Percentiles rank a stretch among this genome's conserved stretches.
Evolutionary conservation across 805 yeast species (phyloP).

Genomic region (Lachancea waltii): DNA sequence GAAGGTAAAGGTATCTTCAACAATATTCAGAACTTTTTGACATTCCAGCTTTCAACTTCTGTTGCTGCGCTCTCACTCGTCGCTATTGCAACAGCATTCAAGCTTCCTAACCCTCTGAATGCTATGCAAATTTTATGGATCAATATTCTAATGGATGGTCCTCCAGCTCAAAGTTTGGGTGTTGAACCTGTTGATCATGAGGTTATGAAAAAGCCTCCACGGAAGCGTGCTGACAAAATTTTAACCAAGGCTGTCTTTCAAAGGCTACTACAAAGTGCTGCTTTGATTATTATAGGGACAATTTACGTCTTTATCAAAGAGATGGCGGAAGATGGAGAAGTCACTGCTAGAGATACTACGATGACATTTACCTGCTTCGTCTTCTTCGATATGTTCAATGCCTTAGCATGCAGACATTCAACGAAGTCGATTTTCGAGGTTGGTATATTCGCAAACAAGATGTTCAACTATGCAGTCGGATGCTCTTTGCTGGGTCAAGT

Average conservation of each 20-base stretch:
- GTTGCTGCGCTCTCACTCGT: slow-evolving; percentile 90
- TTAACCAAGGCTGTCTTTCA: slow-evolving; percentile 61
- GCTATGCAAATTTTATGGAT: slow-evolving; percentile 99
- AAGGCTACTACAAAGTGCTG: slow-evolving; percentile 71
- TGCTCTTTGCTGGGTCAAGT: slow-evolving; percentile 86
- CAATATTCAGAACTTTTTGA: slow-evolving; percentile 89
- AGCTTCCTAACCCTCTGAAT: slow-evolving; percentile 87
- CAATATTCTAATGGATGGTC: slow-evolving; percentile 97
- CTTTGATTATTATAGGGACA: slow-evolving; percentile 77
- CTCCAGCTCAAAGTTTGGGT: slow-evolving; percentile 96
- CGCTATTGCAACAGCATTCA: slow-evolving; percentile 80
- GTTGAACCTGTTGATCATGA: slow-evolving; percentile 96
- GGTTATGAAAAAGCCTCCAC: slow-evolving; percentile 95
- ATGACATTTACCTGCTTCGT: slow-evolving; percentile 99
- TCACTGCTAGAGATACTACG: slow-evolving; percentile 94
- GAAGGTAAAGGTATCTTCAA: slow-evolving; percentile 97
- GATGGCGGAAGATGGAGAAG: slow-evolving; percentile 68
- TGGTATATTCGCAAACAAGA: slow-evolving; percentile 69
- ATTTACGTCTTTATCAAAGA: slow-evolving; percentile 79
- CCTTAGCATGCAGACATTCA: slow-evolving; percentile 85
- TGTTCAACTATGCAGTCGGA: slow-evolving; percentile 91
- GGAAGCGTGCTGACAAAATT: slow-evolving; percentile 80
- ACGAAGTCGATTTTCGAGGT: slow-evolving; percentile 76
- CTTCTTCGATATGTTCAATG: slow-evolving; percentile 93
- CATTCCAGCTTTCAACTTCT: slow-evolving; percentile 92